Base-by-base conservation (phyloP, 2,329 filamentous ascomycete genomes). In the Leptographium procerum region DNA sequence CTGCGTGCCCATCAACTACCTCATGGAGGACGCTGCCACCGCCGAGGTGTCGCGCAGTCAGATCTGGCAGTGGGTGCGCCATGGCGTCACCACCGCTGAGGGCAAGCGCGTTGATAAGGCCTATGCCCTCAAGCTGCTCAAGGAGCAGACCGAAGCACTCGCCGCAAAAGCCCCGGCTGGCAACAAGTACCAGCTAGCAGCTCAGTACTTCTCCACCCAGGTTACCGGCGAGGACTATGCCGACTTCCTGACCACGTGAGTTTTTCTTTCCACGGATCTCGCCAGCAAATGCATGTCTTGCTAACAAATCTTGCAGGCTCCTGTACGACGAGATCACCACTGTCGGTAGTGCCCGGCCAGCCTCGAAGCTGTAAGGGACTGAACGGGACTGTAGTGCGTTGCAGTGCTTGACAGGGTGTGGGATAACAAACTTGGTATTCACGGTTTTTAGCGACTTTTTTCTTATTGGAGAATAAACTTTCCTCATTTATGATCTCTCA, bases 201-300 rank as follows among this genome's bases (percentile, higher is more conserved):
- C 89, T 1, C 87, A 95, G 74, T 97, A 97, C 76, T 96, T 97
- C 69, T 84, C 89, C 36, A 78, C 83, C 52, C 94, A 99, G 79
- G 88, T 97, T 59, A 97, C 92, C 3, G 94, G 94, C 59, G 94
- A 97, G 78, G 91, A 96, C 65, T 97, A 97, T 72, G 91, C 91
- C 14, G 94, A 99, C 73, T 97, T 97, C 77, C 74, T 99, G 77
- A 96, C 90, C 9, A 75, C 77, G 85, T 89, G 77, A 80, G 86
- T 76, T 56, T 3, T 50, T 57, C 45, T 29, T 11, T 22, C 31
- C 31, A 19, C 28, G 43, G 51, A 56, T 26, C 57, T 33, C 10
- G 10, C 28, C 16, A 24, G 16, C n/a, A 16, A 13, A 13, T 13
- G 22, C 24, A 14, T n/a, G 4, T 14, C 48, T 61, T 52, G 22